These are phyloP conservation scores for Coccomyxa subellipsoidea DNA, from an alignment of 163 green algal species.

Conservation along the genomic window DNA sequence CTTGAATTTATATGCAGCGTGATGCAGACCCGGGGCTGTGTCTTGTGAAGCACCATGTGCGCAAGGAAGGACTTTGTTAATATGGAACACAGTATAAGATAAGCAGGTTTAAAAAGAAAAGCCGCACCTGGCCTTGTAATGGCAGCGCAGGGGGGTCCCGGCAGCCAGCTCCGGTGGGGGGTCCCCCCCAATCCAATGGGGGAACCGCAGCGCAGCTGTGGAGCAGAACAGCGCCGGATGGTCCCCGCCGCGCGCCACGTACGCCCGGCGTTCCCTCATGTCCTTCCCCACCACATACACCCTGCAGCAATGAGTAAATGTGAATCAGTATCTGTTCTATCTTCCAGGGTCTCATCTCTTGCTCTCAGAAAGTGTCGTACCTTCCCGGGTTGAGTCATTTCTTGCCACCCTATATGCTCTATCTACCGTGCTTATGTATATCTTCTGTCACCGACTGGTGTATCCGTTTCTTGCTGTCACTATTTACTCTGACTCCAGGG, in stretches of 20 bases:
- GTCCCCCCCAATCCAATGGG: slow-evolving; percentile 55
- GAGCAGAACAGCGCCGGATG: slow-evolving; percentile 63
- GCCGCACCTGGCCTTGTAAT: slow-evolving; percentile 45
- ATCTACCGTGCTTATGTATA: not conserved
- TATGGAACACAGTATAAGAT: too few relatives aligned
- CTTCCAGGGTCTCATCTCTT: too few relatives aligned
- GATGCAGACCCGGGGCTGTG: too few relatives aligned
- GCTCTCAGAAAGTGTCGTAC: too few relatives aligned
- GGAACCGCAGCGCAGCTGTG: slow-evolving; percentile 37
- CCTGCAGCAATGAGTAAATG: slow-evolving; percentile 11
- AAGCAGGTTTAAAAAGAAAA: not conserved
- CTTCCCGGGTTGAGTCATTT: too few relatives aligned
- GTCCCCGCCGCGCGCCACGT: slow-evolving; percentile 49
- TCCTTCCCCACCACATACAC: slow-evolving; percentile 81
- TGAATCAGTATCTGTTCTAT: not conserved
- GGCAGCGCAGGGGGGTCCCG: slow-evolving; percentile 21
- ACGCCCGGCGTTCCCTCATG: slow-evolving; percentile 37
- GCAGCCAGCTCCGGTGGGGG: slow-evolving; percentile 18
- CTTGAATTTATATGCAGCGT: too few relatives aligned
- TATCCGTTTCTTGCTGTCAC: too few relatives aligned
- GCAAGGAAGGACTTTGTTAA: too few relatives aligned
- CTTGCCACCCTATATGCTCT: too few relatives aligned
- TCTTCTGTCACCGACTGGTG: not conserved
- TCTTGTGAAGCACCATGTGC: too few relatives aligned
- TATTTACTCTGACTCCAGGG: too few relatives aligned